Conservation (phyloP, 2,329 filamentous ascomycete species). For the Talaromyces sp. region DNA sequence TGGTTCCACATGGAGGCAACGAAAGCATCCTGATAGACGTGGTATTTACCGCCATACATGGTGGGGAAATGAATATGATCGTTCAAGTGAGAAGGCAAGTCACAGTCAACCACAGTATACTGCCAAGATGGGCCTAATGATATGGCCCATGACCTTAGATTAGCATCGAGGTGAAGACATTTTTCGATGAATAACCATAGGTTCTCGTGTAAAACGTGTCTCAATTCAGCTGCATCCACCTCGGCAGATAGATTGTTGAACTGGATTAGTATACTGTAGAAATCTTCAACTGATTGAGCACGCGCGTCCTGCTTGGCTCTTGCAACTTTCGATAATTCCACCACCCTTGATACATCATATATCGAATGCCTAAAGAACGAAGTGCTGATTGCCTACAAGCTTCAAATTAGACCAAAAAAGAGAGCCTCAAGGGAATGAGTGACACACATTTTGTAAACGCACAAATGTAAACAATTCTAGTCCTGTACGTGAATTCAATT, state of each 20-base stretch:
- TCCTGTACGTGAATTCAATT: not conserved
- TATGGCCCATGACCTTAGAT: conserved; percentile 12
- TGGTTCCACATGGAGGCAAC: conserved; percentile 18
- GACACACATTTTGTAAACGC: not conserved
- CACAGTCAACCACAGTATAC: conserved; percentile 9
- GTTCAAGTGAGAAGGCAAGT: not conserved
- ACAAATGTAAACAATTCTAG: not conserved
- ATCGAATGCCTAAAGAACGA: conserved; percentile 11
- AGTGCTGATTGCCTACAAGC: conserved; percentile 5
- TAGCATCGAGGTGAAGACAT: conserved; percentile 12
- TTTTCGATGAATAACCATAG: not conserved
- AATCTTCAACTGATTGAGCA: conserved; percentile 6
- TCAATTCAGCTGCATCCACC: not conserved
- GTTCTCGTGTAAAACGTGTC: not conserved
- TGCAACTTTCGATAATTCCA: conserved; percentile 9
- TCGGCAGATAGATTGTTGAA: conserved; percentile 11
- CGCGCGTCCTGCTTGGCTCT: not conserved
- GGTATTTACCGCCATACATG: conserved; percentile 12
- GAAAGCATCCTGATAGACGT: conserved; percentile 15
- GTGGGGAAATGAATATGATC: not conserved
- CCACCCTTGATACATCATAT: conserved; percentile 7
- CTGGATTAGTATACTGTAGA: conserved; percentile 11
- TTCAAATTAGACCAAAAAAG: not conserved
- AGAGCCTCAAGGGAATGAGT: not conserved
- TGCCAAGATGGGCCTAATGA: conserved; percentile 11